Base-by-base conservation (phyloP, 306 rosid genomes). In the Lathyrus tuberosus region DNA sequence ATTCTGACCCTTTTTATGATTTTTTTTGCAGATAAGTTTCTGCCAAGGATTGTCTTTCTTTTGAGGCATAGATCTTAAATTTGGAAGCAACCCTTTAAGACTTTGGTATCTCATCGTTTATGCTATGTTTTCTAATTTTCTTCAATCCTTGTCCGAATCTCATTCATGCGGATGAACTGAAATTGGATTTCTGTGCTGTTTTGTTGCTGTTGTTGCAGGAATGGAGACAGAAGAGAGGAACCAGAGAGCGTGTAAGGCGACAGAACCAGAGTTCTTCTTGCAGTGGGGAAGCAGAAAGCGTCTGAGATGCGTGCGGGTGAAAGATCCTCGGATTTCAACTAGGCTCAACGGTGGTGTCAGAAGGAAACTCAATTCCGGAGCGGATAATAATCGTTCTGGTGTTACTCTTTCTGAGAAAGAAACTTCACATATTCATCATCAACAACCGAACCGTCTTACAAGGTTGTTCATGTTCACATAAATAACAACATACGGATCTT, bases 271-370 rank as follows among this genome's bases (percentile, higher is more conserved):
- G 49, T 79, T 89, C 56, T 87, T 89, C 86, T 78, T 89, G 72
- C 91, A 87, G 93, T 87, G 96, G 96, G 96, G 87, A 16, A 85
- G 82, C 76, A 80, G 79, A 7, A 87, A 85, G 79, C 65, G 91
- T 3, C 67, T 87, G 33, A 79, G 93, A 76, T 89, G 96, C 26
- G 89, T 86, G 65, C 81, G 96, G 80, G 92, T 87, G 62, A 89
- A 87, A 62, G 89, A 84, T 84, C 84, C 92, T 26, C 75, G 86
- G 77, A 81, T 86, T 79, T 85, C 96, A 5, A 22, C 84, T 10
- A 79, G 90, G 17, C 66, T 84, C 43, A 80, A 76, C 71, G 96
- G 87, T 43, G 80, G 89, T 43, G 77, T 89, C 62, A 51, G 84
- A 64, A 81, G 86, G 80, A 89, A 79, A 52, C 79, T 84, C 57